phyloP scores from a whole-genome alignment of 23 red algal genomes.

The Gracilaria vermiculophylla region DNA sequence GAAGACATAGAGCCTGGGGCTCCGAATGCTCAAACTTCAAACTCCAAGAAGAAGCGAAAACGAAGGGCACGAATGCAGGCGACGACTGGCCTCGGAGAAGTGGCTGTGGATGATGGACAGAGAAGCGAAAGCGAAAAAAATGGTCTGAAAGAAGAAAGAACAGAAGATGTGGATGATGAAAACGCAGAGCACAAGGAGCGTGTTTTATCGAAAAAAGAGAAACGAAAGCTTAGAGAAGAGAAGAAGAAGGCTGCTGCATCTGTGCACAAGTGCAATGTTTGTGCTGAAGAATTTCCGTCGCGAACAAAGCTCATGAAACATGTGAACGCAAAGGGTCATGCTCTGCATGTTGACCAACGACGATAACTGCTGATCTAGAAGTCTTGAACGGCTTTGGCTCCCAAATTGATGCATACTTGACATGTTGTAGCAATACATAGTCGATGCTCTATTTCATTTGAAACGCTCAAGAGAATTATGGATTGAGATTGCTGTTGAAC shows the following conservation, averaged over 20 bases:
- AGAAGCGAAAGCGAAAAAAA: background rate
- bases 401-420: no score
- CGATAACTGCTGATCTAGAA: background rate
- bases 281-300: constrained; percentile 53
- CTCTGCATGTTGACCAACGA: constrained; percentile 32
- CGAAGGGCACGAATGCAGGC: background rate
- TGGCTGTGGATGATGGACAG: background rate
- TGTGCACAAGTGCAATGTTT: constrained; percentile 70
- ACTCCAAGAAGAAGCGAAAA: constrained; percentile 53
- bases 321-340: constrained; percentile 70
- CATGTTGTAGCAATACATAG: no score
- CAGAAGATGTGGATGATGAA: background rate
- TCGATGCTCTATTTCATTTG: no score
- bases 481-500: no score
- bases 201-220: constrained; percentile 43
- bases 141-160: background rate
- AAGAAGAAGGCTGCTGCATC: constrained; percentile 18
- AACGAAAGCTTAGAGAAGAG: constrained; percentile 43
- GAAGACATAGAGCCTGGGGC: background rate
- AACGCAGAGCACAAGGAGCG: background rate
- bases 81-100: background rate
- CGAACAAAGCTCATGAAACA: constrained; percentile 87
- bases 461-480: no score
- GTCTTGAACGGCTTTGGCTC: background rate
- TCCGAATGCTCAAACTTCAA: background rate